Conservation (phyloP, 108 stramenopile genomes). For the Pinguiococcus pyrenoidosus region DNA sequence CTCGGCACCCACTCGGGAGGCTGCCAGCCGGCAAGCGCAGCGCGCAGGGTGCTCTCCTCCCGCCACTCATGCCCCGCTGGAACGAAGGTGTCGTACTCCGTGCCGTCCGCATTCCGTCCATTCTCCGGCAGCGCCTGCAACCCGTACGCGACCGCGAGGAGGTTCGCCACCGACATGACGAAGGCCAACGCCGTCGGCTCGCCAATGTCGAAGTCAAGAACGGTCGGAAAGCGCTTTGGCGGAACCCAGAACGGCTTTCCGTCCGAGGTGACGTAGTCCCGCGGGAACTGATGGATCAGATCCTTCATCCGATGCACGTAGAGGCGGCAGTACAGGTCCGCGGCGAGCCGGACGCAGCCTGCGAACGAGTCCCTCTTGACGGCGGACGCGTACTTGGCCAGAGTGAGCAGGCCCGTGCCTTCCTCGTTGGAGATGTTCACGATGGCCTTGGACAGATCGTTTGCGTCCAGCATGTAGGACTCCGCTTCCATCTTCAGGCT, state of each 20-base stretch:
- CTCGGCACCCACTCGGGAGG: constrained; percentile 26
- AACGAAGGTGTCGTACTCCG: no score
- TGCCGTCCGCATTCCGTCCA: no score
- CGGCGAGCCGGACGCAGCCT: constrained; percentile 29
- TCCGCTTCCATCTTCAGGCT: not conserved
- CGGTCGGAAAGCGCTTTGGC: constrained; percentile 41
- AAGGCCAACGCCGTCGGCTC: constrained; percentile 30
- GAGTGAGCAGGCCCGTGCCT: constrained; percentile 7
- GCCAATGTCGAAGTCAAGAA: constrained; percentile 5
- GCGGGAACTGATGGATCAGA: constrained; percentile 40
- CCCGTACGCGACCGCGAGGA: constrained; percentile 38
- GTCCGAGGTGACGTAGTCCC: constrained; percentile 24
- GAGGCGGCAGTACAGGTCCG: constrained; percentile 26
- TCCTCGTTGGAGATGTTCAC: constrained; percentile 14
- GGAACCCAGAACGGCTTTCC: constrained; percentile 48
- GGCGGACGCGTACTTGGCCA: no score
- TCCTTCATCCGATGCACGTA: constrained; percentile 36
- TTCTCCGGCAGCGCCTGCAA: constrained; percentile 22
- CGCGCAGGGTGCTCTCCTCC: no score
- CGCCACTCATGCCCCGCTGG: no score
- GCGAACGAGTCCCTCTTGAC: constrained; percentile 11
- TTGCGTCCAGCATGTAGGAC: not conserved
- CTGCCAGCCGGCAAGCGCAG: constrained; percentile 4
- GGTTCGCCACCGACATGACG: constrained; percentile 31
- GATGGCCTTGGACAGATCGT: constrained; percentile 23